Evolutionary conservation across 495 filamentous ascomycete genomes (phyloP), one percentile per base, ranked within the genome.

Genomic region (Acidomyces sp.): DNA sequence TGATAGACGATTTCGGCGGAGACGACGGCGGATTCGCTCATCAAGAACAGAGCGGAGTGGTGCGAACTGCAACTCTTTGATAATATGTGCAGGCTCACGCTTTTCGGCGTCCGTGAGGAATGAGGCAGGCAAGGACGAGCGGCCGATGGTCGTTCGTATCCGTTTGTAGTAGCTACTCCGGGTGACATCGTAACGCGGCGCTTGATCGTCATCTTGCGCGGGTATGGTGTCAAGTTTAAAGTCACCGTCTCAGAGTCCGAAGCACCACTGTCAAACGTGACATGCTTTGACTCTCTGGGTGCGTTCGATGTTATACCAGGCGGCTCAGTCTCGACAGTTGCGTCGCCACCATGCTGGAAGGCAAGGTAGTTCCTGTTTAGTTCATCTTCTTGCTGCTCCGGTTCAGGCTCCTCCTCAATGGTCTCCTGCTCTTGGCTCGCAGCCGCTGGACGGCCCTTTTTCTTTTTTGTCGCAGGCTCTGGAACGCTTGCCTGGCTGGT

Each of bases 41-140:
- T 85, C 78, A 17, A 87, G 56, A 3, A 80, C 69, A 19, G 82
- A 74, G n/a, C 72, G 66, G 22, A 86, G 61, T 0, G 82, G 78
- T 2, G 70, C 69, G 45, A 84, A 82, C 44, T 80, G 74, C 0
- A 78, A 19, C 45, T 69, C 67, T 17, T 51, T 39, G 36, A 53
- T 51, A 26, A 59, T 46, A 12, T 21, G 35, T 15, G 35, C 19
- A 2, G 45, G 10, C 1, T 48, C 45, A 13, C 13, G 26, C 9
- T 13, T 13, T 17, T 16, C 20, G 21, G 19, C 26, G 11, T 40
- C 29, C 23, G 22, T 18, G 41, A 50, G 43, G 43, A 59, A 56
- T 43, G 34, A 27, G 13, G 55, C 49, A 3, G 32, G 59, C 39
- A 40, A 49, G 34, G 43, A 54, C 9, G 37, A 40, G 2, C 51